phyloP scores from a whole-genome alignment of 2,329 filamentous ascomycete genomes.

The Blastomyces silverae region DNA sequence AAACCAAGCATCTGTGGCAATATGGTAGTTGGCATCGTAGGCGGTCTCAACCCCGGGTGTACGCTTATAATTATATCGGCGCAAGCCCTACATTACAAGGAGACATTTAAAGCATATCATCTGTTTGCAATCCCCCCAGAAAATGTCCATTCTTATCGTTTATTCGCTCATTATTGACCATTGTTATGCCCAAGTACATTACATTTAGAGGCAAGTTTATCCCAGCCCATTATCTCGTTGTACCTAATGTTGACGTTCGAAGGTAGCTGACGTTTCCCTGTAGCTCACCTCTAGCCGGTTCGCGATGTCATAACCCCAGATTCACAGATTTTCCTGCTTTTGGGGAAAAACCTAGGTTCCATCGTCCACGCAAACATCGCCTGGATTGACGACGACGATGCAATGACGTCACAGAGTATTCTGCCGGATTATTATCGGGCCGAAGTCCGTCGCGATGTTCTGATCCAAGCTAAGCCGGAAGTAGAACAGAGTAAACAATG shows the following conservation, averaged over 20 bases:
- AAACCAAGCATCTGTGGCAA: constrained; percentile 1
- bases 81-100: background rate
- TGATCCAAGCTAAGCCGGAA: background rate
- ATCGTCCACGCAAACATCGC: background rate
- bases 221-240: too few relatives aligned
- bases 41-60: background rate
- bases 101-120: background rate
- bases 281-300: background rate
- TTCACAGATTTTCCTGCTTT: background rate
- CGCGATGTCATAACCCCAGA: background rate
- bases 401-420: background rate
- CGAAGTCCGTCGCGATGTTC: background rate
- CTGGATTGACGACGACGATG: background rate
- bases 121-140: background rate
- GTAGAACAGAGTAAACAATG: constrained; percentile 5
- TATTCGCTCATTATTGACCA: background rate
- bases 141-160: background rate
- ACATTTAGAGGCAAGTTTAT: background rate
- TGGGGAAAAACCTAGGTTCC: background rate
- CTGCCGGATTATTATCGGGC: background rate
- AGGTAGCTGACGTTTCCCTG: background rate
- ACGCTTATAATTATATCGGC: background rate
- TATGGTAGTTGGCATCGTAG: background rate
- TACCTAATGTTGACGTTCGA: background rate
- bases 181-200: background rate